These are phyloP conservation scores for Auricularia auricula-judae DNA, from an alignment of 768 basidiomycete genomes.

Conservation along the genomic window DNA sequence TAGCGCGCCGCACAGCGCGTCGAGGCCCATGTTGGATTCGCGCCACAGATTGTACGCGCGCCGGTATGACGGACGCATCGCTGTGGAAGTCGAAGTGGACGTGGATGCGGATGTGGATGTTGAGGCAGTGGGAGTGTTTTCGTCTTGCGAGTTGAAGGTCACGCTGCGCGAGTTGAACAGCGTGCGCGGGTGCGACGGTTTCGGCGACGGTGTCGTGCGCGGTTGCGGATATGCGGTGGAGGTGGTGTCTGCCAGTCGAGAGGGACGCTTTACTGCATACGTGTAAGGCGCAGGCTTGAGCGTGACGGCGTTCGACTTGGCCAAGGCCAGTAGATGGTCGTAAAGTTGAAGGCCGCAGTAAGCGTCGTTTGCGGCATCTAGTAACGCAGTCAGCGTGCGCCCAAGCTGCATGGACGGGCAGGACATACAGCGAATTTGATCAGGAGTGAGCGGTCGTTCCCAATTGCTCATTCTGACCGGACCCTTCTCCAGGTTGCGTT, in stretches of 20 bases:
- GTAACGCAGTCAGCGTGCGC: not conserved
- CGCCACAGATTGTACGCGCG: slow-evolving; percentile 39
- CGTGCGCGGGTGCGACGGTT: not conserved
- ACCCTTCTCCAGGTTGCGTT: slow-evolving; percentile 30
- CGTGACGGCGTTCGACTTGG: slow-evolving; percentile 11
- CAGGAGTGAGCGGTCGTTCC: slow-evolving; percentile 26
- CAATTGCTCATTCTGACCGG: slow-evolving; percentile 37
- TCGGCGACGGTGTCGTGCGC: not conserved
- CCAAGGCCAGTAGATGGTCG: slow-evolving; percentile 24
- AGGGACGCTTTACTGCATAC: slow-evolving; percentile 15
- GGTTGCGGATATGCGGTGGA: not conserved
- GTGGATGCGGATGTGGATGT: not conserved
- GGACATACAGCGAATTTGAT: slow-evolving; percentile 29
- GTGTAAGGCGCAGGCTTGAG: slow-evolving; percentile 17
- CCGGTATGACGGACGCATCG: slow-evolving; percentile 11
- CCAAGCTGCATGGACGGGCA: not conserved
- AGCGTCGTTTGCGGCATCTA: slow-evolving; percentile 44
- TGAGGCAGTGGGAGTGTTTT: not conserved
- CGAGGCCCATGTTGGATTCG: slow-evolving; percentile 21
- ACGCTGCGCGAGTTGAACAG: not conserved
- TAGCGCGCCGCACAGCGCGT: slow-evolving; percentile 29
- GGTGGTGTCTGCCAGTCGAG: not conserved
- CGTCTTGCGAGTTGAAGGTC: too few relatives aligned
- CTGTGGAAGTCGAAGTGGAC: too few relatives aligned
- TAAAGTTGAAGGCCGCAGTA: slow-evolving; percentile 37